These are phyloP conservation scores for Geotrichum australiense DNA, from an alignment of 1,139 yeast genomes.

Conservation along the genomic window DNA sequence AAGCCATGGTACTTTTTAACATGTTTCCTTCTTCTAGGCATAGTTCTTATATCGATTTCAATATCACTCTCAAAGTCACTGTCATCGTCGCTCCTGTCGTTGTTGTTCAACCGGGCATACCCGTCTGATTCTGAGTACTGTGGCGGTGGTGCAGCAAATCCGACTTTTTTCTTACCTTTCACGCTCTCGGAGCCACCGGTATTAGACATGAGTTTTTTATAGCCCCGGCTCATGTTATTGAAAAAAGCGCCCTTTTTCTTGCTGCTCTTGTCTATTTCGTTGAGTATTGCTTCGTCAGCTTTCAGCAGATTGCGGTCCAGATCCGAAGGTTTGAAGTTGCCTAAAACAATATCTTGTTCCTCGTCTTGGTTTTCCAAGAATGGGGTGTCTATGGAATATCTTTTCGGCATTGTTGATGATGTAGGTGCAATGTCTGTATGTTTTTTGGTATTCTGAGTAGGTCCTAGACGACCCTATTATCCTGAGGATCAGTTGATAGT, in stretches of 20 bases:
- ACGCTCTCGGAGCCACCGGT: not conserved
- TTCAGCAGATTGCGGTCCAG: conserved; percentile 27
- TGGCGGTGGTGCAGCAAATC: conserved; percentile 11
- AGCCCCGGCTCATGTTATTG: conserved; percentile 8
- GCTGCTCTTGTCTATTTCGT: conserved; percentile 19
- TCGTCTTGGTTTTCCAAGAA: conserved; percentile 23
- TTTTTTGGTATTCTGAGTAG: no score
- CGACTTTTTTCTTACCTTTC: conserved; percentile 15
- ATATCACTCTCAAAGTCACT: conserved; percentile 19
- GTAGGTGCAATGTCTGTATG: no score
- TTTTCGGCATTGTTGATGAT: conserved; percentile 22
- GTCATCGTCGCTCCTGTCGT: conserved; percentile 15
- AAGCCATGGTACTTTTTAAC: conserved; percentile 14
- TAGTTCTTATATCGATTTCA: conserved; percentile 18
- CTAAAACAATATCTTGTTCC: conserved; percentile 27
- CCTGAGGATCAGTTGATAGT: no score
- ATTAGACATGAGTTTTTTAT: conserved; percentile 14
- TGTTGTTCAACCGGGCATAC: conserved; percentile 6
- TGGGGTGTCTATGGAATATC: conserved; percentile 28
- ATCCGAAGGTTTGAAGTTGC: conserved; percentile 24
- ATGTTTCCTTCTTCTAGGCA: conserved; percentile 14
- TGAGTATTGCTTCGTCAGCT: conserved; percentile 28
- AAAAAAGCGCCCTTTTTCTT: conserved; percentile 9
- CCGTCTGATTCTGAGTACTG: conserved; percentile 4
- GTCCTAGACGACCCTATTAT: no score